Evolutionary conservation across 441 rosid species (phyloP).

Genomic region (Euphorbia celastroides): DNA sequence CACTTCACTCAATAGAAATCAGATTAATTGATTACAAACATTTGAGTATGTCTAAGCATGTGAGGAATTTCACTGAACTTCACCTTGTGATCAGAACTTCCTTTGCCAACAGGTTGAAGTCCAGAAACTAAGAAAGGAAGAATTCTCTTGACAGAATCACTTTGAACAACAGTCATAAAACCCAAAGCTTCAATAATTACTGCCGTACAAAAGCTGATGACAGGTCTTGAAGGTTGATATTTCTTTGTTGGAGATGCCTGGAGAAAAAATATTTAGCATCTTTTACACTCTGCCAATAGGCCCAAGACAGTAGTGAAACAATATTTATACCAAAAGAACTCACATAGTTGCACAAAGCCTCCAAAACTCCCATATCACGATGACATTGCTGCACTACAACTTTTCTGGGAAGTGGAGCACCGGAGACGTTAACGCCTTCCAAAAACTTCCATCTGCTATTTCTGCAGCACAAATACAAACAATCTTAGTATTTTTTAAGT

Average conservation of each 20-base stretch:
- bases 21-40: not conserved
- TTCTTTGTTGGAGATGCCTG: constrained; percentile 81
- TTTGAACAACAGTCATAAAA: constrained; percentile 49
- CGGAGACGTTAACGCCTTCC: constrained; percentile 75
- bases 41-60: not conserved
- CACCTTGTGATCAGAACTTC: constrained; percentile 82
- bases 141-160: constrained; percentile 68
- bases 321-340: constrained; percentile 22
- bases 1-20: constrained; percentile 10
- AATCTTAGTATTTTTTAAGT: constrained; percentile 5
- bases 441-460: constrained; percentile 92
- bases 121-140: constrained; percentile 82
- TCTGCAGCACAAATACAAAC: constrained; percentile 32
- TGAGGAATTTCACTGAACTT: constrained; percentile 12
- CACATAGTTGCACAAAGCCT: constrained; percentile 80
- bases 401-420: constrained; percentile 87
- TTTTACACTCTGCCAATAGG: constrained; percentile 4
- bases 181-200: constrained; percentile 77
- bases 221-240: constrained; percentile 57
- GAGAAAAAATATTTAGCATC: constrained; percentile 18
- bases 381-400: constrained; percentile 89
- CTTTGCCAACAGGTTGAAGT: constrained; percentile 55
- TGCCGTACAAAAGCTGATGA: constrained; percentile 77
- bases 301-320: constrained; percentile 10
- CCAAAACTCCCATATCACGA: constrained; percentile 80